phyloP scores from a whole-genome alignment of 2,329 filamentous ascomycete species.

The Cladosporium oxysporum region DNA sequence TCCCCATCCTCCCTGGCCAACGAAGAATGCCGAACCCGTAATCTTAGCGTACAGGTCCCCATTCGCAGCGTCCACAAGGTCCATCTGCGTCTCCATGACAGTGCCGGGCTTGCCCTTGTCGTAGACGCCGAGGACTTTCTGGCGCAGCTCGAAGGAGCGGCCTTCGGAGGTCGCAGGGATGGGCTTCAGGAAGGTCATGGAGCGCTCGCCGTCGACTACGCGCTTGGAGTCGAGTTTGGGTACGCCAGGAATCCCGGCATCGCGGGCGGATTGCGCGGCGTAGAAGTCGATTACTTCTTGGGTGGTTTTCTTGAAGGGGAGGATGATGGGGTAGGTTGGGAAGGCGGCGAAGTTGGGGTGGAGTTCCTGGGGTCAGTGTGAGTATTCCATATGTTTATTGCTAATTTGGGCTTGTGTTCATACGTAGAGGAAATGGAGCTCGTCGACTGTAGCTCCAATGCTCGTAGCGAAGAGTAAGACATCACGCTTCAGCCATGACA shows the following conservation, averaged over 20 bases:
- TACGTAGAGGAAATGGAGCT: constrained; percentile 92
- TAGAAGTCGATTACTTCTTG: constrained; percentile 86
- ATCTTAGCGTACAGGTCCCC: constrained; percentile 72
- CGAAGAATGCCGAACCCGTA: constrained; percentile 73
- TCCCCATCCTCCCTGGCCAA: constrained; percentile 81
- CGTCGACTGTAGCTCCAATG: constrained; percentile 81
- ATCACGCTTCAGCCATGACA: constrained; percentile 87
- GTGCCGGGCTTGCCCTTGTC: constrained; percentile 85
- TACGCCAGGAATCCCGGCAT: constrained; percentile 67
- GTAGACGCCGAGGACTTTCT: constrained; percentile 80
- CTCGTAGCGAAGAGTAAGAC: constrained; percentile 85
- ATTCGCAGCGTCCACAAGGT: constrained; percentile 68
- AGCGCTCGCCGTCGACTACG: constrained; percentile 81
- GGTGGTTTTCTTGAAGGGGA: constrained; percentile 77
- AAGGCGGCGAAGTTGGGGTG: constrained; percentile 85
- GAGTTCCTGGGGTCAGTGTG: constrained; percentile 64
- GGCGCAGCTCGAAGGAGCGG: constrained; percentile 72
- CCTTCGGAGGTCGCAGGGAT: constrained; percentile 72
- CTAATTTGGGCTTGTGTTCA: constrained; percentile 29
- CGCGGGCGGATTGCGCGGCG: constrained; percentile 61
- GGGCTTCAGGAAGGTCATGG: constrained; percentile 73
- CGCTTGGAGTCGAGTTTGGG: constrained; percentile 74
- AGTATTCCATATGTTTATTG: background rate
- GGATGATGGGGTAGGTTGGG: constrained; percentile 81
- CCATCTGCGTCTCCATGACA: constrained; percentile 76